Percentiles rank a stretch among this genome's conserved stretches.
Evolutionary conservation across 2,329 filamentous ascomycete genomes (phyloP).

Genomic region (Aspergillus phoenicis): DNA sequence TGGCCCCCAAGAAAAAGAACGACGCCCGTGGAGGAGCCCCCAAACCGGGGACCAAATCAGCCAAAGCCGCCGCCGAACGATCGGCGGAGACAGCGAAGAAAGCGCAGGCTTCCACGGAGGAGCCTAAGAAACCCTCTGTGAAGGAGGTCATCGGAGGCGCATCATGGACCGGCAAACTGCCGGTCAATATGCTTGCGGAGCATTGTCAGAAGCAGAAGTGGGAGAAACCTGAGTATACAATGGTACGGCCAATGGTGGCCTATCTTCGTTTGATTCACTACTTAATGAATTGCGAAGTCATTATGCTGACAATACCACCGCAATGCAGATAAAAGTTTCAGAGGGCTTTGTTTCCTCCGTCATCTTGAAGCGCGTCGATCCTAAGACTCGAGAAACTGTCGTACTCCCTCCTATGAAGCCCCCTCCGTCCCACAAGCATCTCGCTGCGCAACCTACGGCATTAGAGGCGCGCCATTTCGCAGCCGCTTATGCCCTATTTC

Average conservation of each 20-base stretch:
- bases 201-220: conserved; percentile 95
- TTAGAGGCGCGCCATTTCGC: conserved; percentile 93
- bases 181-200: conserved; percentile 89
- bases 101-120: conserved; percentile 41
- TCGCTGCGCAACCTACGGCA: conserved; percentile 74
- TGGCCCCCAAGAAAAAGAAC: conserved; percentile 48
- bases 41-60: conserved; percentile 45
- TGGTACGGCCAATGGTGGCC: conserved; percentile 53
- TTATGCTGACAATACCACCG: conserved; percentile 18
- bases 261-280: not conserved
- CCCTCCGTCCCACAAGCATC: conserved; percentile 72
- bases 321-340: conserved; percentile 61
- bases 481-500: conserved; percentile 86
- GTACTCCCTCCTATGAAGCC: conserved; percentile 80
- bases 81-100: conserved; percentile 35
- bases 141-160: conserved; percentile 86
- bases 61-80: conserved; percentile 42
- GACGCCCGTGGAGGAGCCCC: conserved; percentile 39
- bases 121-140: conserved; percentile 62
- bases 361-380: conserved; percentile 70
- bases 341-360: conserved; percentile 81
- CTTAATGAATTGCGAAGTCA: not conserved
- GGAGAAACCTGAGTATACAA: conserved; percentile 90
- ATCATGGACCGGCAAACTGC: conserved; percentile 96
- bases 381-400: conserved; percentile 77